These are phyloP conservation scores for Leonotis leonurus DNA, from an alignment of 257 asterid species.

Conservation along the genomic window DNA sequence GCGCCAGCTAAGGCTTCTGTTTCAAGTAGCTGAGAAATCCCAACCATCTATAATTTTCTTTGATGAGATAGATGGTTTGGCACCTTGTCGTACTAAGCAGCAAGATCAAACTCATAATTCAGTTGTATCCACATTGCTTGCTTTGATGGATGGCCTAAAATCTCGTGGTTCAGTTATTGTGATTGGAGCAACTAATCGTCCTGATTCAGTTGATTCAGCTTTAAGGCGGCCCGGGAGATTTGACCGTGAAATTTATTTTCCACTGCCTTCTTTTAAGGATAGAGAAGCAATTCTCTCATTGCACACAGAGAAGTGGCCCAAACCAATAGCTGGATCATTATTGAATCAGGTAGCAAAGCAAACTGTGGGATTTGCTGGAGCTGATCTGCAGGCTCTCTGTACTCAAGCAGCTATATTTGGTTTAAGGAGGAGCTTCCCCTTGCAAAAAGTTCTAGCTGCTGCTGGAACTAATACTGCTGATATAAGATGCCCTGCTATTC, in stretches of 20 bases:
- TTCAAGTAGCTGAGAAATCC: slow-evolving; percentile 97
- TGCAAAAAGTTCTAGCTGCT: slow-evolving; percentile 66
- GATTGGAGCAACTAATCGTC: slow-evolving; percentile 99
- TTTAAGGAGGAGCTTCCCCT: slow-evolving; percentile 76
- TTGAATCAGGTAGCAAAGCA: slow-evolving; percentile 72
- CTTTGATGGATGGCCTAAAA: slow-evolving; percentile 96
- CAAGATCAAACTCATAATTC: slow-evolving; percentile 99
- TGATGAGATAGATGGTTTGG: slow-evolving; percentile 98
- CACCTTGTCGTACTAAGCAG: slow-evolving; percentile 85
- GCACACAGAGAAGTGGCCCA: slow-evolving; percentile 94
- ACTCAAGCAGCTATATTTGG: slow-evolving; percentile 90
- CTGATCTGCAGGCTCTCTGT: slow-evolving; percentile 98
- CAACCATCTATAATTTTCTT: slow-evolving; percentile 98
- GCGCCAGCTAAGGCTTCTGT: slow-evolving; percentile 90
- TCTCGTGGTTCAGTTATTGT: slow-evolving; percentile 97
- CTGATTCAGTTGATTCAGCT: slow-evolving; percentile 97
- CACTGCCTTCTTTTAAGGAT: slow-evolving; percentile 84
- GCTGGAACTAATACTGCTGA: slow-evolving; percentile 41
- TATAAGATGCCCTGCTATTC: slow-evolving; percentile 46
- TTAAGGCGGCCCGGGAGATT: slow-evolving; percentile 98
- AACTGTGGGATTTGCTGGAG: slow-evolving; percentile 98
- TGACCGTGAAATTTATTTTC: slow-evolving; percentile 93
- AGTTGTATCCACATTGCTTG: slow-evolving; percentile 95
- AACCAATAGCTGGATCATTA: slow-evolving; percentile 71
- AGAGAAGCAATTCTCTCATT: slow-evolving; percentile 84